Percentiles rank a stretch among this genome's conserved stretches.
phyloP scores from a whole-genome alignment of 148 eudicot species.

The Rhododendron ovatum region DNA sequence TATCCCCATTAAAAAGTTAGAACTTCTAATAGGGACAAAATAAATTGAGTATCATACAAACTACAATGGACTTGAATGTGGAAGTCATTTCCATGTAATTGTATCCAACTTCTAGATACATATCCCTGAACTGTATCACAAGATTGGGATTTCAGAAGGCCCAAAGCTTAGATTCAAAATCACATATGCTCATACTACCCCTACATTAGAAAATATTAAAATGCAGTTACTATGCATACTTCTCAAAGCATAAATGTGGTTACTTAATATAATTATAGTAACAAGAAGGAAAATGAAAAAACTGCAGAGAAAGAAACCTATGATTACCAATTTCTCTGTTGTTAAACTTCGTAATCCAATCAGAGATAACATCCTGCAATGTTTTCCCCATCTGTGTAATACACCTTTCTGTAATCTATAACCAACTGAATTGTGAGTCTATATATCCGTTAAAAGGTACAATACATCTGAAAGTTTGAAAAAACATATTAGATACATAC shows the following conservation, averaged over 20 bases:
- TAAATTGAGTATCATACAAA: background rate
- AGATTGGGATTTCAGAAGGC: background rate
- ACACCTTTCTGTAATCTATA: slow-evolving; percentile 77
- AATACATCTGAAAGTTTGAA: background rate
- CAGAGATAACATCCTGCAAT: slow-evolving; percentile 60
- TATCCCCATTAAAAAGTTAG: background rate
- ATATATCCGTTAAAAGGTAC: background rate
- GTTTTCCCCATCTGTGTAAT: slow-evolving; percentile 68
- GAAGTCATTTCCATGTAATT: background rate
- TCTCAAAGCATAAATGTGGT: background rate
- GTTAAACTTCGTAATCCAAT: slow-evolving; percentile 55
- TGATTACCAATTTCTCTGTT: slow-evolving; percentile 64
- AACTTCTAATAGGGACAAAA: background rate
- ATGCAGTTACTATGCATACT: background rate
- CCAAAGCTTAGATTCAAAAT: background rate
- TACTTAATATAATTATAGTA: background rate
- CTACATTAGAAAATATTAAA: background rate
- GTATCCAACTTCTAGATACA: background rate
- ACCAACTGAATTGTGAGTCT: slow-evolving; percentile 14
- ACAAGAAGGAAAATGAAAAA: background rate
- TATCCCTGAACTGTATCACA: background rate
- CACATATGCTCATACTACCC: background rate
- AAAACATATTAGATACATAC: slow-evolving; percentile 25
- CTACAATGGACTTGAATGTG: background rate
- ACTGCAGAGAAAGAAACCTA: background rate